phyloP scores from a whole-genome alignment of 805 yeast species.

The Yarrowia sp. region DNA sequence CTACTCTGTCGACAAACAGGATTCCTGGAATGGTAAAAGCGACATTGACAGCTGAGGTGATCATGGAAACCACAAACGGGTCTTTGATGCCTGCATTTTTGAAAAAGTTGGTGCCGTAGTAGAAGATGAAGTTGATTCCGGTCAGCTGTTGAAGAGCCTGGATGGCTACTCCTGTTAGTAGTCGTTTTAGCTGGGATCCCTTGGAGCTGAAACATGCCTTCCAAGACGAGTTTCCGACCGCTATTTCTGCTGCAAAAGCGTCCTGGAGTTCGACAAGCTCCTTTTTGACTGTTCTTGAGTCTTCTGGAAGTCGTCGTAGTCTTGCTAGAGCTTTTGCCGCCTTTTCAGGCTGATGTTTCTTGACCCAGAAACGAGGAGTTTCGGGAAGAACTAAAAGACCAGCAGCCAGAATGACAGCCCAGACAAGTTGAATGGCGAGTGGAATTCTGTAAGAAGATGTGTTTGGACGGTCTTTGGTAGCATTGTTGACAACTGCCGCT shows the following conservation, averaged over 20 bases:
- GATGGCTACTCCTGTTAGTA: conserved; percentile 50
- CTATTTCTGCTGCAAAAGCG: conserved; percentile 51
- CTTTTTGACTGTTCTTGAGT: conserved; percentile 43
- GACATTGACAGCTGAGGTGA: conserved; percentile 65
- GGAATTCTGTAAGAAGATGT: conserved; percentile 44
- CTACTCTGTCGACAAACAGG: conserved; percentile 67
- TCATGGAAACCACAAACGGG: conserved; percentile 57
- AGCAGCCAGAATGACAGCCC: conserved; percentile 73
- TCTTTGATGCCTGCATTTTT: conserved; percentile 58
- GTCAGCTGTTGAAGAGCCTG: conserved; percentile 77
- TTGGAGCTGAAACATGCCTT: conserved; percentile 55
- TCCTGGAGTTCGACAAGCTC: conserved; percentile 46
- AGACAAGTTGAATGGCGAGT: conserved; percentile 50
- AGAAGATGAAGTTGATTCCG: conserved; percentile 85
- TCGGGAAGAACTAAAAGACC: conserved; percentile 78
- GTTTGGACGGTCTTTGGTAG: conserved; percentile 29
- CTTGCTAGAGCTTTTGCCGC: conserved; percentile 66
- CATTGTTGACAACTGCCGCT: conserved; percentile 42
- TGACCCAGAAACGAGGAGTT: conserved; percentile 72
- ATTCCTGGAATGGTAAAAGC: conserved; percentile 74
- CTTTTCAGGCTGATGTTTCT: conserved; percentile 56
- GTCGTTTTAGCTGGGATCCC: conserved; percentile 33
- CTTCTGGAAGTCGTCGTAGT: conserved; percentile 59
- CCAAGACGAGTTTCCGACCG: conserved; percentile 52
- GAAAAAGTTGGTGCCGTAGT: conserved; percentile 82